phyloP scores from a whole-genome alignment of 192 early-diverging fungal species.

The Podila horticola region DNA sequence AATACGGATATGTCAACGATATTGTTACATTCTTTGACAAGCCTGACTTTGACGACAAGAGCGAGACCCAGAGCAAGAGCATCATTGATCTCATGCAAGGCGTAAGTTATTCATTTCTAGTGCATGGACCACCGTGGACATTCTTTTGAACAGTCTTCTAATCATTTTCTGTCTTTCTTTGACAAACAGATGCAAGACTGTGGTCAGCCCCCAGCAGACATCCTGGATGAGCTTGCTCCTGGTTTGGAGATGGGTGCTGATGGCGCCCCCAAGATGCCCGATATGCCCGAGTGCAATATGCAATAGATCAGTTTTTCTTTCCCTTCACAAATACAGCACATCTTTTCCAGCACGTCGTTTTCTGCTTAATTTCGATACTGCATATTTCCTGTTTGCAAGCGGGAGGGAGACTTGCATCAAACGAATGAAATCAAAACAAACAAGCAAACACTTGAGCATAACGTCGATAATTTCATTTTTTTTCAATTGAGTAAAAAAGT shows the following conservation, averaged over 20 bases:
- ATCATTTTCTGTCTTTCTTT: constrained; percentile 7
- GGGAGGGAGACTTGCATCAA: too few relatives aligned
- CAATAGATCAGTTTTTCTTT: constrained; percentile 23
- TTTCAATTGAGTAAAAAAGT: background rate
- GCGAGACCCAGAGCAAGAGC: constrained; percentile 72
- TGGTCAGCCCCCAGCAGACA: constrained; percentile 93
- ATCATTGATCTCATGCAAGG: constrained; percentile 95
- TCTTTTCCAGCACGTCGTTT: too few relatives aligned
- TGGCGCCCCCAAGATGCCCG: constrained; percentile 62
- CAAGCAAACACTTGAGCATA: background rate
- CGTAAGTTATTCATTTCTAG: constrained; percentile 53
- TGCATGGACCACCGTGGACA: background rate
- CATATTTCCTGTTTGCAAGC: too few relatives aligned
- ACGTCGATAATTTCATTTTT: background rate
- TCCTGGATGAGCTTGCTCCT: constrained; percentile 91
- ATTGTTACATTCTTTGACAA: constrained; percentile 88
- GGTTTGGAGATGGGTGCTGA: constrained; percentile 84
- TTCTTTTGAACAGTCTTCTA: background rate
- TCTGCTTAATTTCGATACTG: too few relatives aligned
- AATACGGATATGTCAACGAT: constrained; percentile 79
- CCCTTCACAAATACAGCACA: background rate
- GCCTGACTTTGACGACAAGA: constrained; percentile 71
- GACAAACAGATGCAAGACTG: constrained; percentile 88
- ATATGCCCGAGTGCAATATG: constrained; percentile 65
- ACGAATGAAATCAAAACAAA: background rate